Evolutionary conservation across 768 basidiomycete genomes (phyloP).

Genomic region (Suillus sp.): DNA sequence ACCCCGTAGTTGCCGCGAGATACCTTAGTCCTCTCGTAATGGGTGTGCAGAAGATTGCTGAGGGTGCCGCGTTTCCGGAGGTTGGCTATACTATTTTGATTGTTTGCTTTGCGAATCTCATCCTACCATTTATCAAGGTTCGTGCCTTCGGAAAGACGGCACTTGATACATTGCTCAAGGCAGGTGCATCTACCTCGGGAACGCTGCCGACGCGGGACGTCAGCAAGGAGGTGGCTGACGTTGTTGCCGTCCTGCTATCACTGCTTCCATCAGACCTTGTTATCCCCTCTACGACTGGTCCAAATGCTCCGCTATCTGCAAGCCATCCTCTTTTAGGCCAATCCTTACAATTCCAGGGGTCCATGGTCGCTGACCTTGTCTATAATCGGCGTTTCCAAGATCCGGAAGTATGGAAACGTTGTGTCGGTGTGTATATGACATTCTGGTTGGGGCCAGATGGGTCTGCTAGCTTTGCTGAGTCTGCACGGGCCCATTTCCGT

Average conservation of each 20-base stretch:
- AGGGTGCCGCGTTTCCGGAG: conserved; percentile 94
- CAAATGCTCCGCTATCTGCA: conserved; percentile 54
- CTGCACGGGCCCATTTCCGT: conserved; percentile 70
- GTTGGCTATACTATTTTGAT: conserved; percentile 39
- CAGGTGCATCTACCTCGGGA: conserved; percentile 79
- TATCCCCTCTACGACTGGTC: conserved; percentile 41
- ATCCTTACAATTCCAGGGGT: conserved; percentile 71
- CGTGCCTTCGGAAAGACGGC: conserved; percentile 91
- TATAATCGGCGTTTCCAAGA: conserved; percentile 58
- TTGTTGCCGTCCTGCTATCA: conserved; percentile 56
- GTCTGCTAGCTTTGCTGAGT: conserved; percentile 56
- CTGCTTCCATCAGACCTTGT: conserved; percentile 54
- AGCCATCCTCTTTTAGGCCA: conserved; percentile 59
- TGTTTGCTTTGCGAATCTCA: conserved; percentile 18
- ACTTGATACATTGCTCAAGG: conserved; percentile 73
- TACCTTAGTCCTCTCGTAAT: conserved; percentile 88
- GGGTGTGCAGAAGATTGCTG: conserved; percentile 88
- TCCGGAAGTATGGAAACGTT: conserved; percentile 62
- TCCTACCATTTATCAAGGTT: conserved; percentile 48
- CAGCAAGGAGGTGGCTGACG: conserved; percentile 59
- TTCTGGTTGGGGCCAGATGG: conserved; percentile 67
- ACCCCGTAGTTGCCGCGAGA: conserved; percentile 84
- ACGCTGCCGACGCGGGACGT: conserved; percentile 75
- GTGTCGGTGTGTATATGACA: conserved; percentile 68
- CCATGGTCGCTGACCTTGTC: conserved; percentile 77